phyloP scores from a whole-genome alignment of 2,329 filamentous ascomycete species.

The Cordyceps sp. region DNA sequence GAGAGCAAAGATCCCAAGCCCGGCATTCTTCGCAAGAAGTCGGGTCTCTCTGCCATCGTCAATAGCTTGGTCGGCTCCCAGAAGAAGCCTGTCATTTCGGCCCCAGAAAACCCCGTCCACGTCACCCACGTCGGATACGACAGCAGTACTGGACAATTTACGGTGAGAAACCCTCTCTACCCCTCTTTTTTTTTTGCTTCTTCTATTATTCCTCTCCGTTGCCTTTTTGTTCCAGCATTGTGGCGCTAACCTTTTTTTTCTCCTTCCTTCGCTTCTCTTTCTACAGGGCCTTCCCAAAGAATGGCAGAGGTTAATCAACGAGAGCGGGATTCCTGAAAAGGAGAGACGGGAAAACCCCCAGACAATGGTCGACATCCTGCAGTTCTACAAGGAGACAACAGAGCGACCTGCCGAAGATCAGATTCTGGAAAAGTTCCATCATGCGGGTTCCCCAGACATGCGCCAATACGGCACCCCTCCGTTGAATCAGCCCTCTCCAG shows the following conservation, averaged over 20 bases:
- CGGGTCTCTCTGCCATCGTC: slow-evolving; percentile 75
- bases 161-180: slow-evolving; percentile 39
- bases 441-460: slow-evolving; percentile 48
- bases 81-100: slow-evolving; percentile 87
- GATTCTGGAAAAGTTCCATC: slow-evolving; percentile 90
- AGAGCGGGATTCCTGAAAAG: slow-evolving; percentile 90
- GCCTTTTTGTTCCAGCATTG: neutral
- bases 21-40: slow-evolving; percentile 60
- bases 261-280: too few relatives aligned
- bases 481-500: slow-evolving; percentile 30
- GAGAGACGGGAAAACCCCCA: slow-evolving; percentile 93
- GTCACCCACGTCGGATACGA: slow-evolving; percentile 97
- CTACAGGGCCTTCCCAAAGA: slow-evolving; percentile 83
- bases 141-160: slow-evolving; percentile 90
- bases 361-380: slow-evolving; percentile 87
- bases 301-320: slow-evolving; percentile 91
- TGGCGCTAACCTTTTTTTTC: slow-evolving; percentile 2
- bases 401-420: slow-evolving; percentile 68
- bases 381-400: slow-evolving; percentile 91
- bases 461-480: slow-evolving; percentile 25
- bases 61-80: slow-evolving; percentile 71
- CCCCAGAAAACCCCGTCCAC: slow-evolving; percentile 92
- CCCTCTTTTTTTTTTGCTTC: neutral
- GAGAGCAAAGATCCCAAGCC: slow-evolving; percentile 50
- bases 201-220: slow-evolving; percentile 1